Evolutionary conservation across 768 basidiomycete species (phyloP), one percentile per base, ranked within the genome.

Genomic region (Tricholoma sp.): DNA sequence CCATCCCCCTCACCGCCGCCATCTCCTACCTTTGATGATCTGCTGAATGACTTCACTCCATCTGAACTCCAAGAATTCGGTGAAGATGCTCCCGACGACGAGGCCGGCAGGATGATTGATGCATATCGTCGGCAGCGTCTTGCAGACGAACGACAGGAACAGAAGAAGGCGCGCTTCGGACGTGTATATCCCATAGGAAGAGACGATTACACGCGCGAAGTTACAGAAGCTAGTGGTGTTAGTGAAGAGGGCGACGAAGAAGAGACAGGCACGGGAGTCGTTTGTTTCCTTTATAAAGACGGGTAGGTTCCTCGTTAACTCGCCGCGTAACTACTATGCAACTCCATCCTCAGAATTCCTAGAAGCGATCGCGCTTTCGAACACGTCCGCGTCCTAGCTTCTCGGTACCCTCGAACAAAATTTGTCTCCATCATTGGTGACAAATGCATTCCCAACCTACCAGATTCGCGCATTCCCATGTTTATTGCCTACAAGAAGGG

Each of bases 381-480:
- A 24, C 86, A 95, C 52, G 72, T 98, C 24, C 77, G 77, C 4
- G 77, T 76, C 0, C 78, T 99, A 5, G 93, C 97, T 1, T 76
- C 76, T n/a, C 83, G 84, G 53, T 88, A 96, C 69, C 91, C 94
- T 2, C 86, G 88, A 49, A 91, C 94, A 10, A 98, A 98, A 74
- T 97, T 99, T 63, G 89, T 98, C 59, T 93, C 91, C 10, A 98
- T 98, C 64, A 84, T 94, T 3, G 94, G 94, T 35, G 83, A 91
- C 73, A 94, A 94, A 71, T 96, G 94, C 74, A 97, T 99, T 64
- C 86, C 91, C n/a, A 88, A 98, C 71, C 85, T 98, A 34, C 96
- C 95, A 12, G 97, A 98, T 64, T 78, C 83, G 35, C 85, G 94
- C 52, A 73, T 94, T 39, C 97, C 97, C 1, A 98, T 96, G 79